These are phyloP conservation scores for Solanum paucissectum DNA, from an alignment of 257 asterid genomes.

Conservation along the genomic window DNA sequence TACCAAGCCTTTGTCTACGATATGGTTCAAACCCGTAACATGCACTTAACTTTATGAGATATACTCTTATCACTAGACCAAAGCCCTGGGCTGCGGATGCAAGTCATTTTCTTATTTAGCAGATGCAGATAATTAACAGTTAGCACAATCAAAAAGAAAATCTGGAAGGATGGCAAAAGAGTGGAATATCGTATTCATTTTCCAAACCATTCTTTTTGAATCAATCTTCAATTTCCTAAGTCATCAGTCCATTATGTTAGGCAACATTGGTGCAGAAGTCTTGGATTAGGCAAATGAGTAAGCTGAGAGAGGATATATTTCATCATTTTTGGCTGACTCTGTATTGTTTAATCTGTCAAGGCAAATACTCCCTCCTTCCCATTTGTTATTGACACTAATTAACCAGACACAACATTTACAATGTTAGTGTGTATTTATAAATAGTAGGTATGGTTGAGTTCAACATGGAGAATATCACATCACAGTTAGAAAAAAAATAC, in stretches of 20 bases:
- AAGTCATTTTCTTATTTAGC: not conserved
- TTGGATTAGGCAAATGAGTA: not conserved
- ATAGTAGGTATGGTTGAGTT: not conserved
- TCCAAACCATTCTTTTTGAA: not conserved
- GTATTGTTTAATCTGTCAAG: not conserved
- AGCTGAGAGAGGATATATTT: not conserved
- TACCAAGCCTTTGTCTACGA: not conserved
- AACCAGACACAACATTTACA: not conserved
- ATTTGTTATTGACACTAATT: not conserved
- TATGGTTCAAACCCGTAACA: not conserved
- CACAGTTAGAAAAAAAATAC: not conserved
- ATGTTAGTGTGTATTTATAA: not conserved
- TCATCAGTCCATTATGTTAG: not conserved
- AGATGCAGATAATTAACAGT: not conserved
- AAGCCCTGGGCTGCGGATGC: not conserved
- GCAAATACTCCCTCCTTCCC: not conserved
- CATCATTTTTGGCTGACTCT: not conserved
- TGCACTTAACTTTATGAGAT: not conserved
- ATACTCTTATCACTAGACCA: not conserved
- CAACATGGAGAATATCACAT: not conserved
- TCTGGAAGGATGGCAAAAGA: not conserved
- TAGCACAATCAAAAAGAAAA: not conserved
- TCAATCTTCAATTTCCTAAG: not conserved
- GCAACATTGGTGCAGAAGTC: not conserved
- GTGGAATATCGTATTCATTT: not conserved